A percentile compares a stretch with the other conserved stretches of the same genome.
Evolutionary conservation across 2,329 filamentous ascomycete species (phyloP).

Genomic region (Calonectria pauciramosa): DNA sequence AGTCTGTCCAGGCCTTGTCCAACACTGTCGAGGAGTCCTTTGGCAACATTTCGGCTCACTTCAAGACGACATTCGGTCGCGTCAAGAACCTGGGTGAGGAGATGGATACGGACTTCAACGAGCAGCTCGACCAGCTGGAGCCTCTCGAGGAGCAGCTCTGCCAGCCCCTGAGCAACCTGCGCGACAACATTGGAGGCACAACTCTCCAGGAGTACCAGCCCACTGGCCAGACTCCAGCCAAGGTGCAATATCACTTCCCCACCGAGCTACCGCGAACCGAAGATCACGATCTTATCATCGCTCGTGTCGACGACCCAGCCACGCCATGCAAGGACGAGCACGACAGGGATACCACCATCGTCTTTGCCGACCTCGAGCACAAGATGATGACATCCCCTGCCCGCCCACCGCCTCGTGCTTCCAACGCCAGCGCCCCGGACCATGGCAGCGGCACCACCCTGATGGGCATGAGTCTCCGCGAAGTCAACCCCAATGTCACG

Average conservation of each 20-base stretch:
- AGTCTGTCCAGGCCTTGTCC: conserved; percentile 76
- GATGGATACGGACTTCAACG: conserved; percentile 71
- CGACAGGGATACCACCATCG: conserved; percentile 54
- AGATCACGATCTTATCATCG: conserved; percentile 60
- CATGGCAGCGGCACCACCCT: conserved; percentile 48
- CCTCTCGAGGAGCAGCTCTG: conserved; percentile 73
- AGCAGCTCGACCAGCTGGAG: conserved; percentile 72
- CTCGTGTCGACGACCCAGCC: conserved; percentile 53
- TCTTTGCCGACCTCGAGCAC: conserved; percentile 57
- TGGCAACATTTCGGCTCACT: conserved; percentile 76
- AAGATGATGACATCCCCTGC: conserved; percentile 47
- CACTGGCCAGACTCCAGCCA: conserved; percentile 89
- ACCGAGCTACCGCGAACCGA: conserved; percentile 82
- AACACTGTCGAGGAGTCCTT: conserved; percentile 81
- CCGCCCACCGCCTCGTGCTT: conserved; percentile 50
- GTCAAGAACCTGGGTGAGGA: conserved; percentile 78
- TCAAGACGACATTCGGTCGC: conserved; percentile 76
- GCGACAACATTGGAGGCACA: conserved; percentile 75
- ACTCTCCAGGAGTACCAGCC: conserved; percentile 83
- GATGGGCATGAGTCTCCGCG: conserved; percentile 63
- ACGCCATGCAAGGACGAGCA: conserved; percentile 43
- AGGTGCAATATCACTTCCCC: conserved; percentile 84
- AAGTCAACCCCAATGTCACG: conserved; percentile 67
- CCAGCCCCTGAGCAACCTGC: conserved; percentile 78
- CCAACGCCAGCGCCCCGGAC: conserved; percentile 44